Conservation (phyloP, 2,329 filamentous ascomycete genomes). For the Xenoacremonium recifei region DNA sequence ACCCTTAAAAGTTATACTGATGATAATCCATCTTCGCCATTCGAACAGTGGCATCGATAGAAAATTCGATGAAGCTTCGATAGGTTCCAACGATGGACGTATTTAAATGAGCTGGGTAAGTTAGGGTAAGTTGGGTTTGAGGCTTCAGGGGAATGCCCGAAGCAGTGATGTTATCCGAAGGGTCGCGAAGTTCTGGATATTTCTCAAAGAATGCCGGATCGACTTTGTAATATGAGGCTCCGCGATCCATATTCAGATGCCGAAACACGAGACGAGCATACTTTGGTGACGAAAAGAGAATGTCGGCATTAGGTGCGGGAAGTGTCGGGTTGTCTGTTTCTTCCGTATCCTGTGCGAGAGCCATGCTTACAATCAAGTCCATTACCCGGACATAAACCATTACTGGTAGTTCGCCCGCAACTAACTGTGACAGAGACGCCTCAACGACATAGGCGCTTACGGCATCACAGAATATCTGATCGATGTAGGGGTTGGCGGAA, state of each 20-base stretch:
- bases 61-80: constrained; percentile 32
- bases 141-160: constrained; percentile 29
- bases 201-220: constrained; percentile 31
- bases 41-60: constrained; percentile 29
- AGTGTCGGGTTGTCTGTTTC: constrained; percentile 9
- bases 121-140: constrained; percentile 26
- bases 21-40: too few species aligned
- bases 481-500: constrained; percentile 29
- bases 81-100: constrained; percentile 29
- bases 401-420: constrained; percentile 22
- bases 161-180: constrained; percentile 23
- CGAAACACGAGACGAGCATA: constrained; percentile 27
- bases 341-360: constrained; percentile 1
- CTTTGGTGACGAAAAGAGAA: constrained; percentile 19
- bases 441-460: constrained; percentile 32
- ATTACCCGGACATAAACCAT: constrained; percentile 29
- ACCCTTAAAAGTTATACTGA: too few species aligned
- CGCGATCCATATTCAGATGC: constrained; percentile 30
- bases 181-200: constrained; percentile 31
- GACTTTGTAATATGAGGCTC: constrained; percentile 31
- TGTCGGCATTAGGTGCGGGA: constrained; percentile 22
- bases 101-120: constrained; percentile 28
- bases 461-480: constrained; percentile 33
- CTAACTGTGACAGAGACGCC: constrained; percentile 26
- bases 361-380: constrained; percentile 29